A percentile compares a stretch with the other conserved stretches of the same genome.
Conservation (phyloP, 441 rosid genomes). For the Syzygium malaccense region DNA sequence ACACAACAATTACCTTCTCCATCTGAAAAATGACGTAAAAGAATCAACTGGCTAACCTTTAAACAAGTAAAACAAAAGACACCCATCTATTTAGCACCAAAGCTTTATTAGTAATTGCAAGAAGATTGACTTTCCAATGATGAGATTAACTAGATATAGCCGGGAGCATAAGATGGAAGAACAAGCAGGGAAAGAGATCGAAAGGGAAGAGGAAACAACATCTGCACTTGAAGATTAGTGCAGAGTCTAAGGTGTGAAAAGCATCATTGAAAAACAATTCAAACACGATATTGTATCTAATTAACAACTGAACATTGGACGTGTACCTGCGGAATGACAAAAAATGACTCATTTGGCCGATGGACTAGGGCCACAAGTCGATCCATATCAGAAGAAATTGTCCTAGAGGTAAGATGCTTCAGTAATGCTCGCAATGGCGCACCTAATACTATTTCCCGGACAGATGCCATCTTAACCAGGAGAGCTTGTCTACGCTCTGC, state of each 20-base stretch:
- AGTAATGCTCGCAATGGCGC: constrained; percentile 75
- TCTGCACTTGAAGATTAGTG: neutral
- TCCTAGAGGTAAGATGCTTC: constrained; percentile 71
- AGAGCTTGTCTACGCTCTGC: constrained; percentile 56
- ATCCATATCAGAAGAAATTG: constrained; percentile 47
- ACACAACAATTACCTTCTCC: constrained; percentile 75
- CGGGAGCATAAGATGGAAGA: neutral
- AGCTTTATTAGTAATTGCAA: neutral
- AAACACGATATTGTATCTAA: neutral
- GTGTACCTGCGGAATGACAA: constrained; percentile 77
- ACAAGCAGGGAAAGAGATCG: neutral
- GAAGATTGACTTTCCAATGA: neutral
- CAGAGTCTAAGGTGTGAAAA: neutral
- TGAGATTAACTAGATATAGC: neutral
- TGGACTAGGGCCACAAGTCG: constrained; percentile 79
- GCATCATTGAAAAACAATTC: neutral
- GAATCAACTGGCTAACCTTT: neutral
- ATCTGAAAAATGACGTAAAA: constrained; percentile 36
- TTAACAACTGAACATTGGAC: neutral
- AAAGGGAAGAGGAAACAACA: neutral
- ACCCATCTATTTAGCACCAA: neutral
- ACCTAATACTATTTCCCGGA: constrained; percentile 86
- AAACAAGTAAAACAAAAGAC: neutral
- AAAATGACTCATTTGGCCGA: constrained; percentile 90
- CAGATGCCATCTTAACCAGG: constrained; percentile 75